A percentile compares a stretch with the other conserved stretches of the same genome.
phyloP scores from a whole-genome alignment of 2,329 filamentous ascomycete genomes.

The Pseudomassariella vexata region DNA sequence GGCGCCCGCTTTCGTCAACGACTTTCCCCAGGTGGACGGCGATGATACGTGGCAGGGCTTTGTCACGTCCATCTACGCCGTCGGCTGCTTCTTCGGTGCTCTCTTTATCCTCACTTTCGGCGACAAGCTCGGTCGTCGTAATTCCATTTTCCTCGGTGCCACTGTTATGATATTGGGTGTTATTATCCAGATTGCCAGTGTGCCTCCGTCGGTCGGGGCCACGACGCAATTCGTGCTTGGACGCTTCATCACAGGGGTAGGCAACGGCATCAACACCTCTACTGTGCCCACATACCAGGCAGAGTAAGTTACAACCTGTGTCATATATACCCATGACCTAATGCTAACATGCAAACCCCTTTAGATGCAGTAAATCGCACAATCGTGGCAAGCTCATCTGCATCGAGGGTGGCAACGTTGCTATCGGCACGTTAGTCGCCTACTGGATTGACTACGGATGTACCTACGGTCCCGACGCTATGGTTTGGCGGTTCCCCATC shows the following conservation, averaged over 20 bases:
- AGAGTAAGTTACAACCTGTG: too few relatives aligned
- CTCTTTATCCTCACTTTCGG: constrained; percentile 36
- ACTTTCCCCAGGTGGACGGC: constrained; percentile 25
- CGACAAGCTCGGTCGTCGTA: constrained; percentile 48
- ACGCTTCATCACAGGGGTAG: constrained; percentile 41
- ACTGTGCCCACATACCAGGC: constrained; percentile 34
- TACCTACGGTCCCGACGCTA: constrained; percentile 23
- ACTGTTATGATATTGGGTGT: constrained; percentile 50
- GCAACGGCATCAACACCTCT: constrained; percentile 38
- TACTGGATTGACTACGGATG: constrained; percentile 37
- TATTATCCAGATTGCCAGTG: constrained; percentile 44
- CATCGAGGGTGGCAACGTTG: constrained; percentile 41
- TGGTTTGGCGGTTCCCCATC: constrained; percentile 33
- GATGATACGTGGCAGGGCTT: constrained; percentile 28
- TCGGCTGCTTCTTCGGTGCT: constrained; percentile 36
- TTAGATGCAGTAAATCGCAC: constrained; percentile 36
- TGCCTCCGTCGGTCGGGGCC: constrained; percentile 38
- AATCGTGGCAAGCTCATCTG: constrained; percentile 58
- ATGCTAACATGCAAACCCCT: constrained; percentile 13
- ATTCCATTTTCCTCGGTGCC: constrained; percentile 47
- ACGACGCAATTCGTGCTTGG: constrained; percentile 42
- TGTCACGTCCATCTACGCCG: constrained; percentile 34
- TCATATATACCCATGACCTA: too few relatives aligned
- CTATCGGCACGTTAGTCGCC: constrained; percentile 35
- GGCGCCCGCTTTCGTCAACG: constrained; percentile 17